phyloP scores from a whole-genome alignment of 1,139 yeast species.

The Yamadazyma diddensiae region DNA sequence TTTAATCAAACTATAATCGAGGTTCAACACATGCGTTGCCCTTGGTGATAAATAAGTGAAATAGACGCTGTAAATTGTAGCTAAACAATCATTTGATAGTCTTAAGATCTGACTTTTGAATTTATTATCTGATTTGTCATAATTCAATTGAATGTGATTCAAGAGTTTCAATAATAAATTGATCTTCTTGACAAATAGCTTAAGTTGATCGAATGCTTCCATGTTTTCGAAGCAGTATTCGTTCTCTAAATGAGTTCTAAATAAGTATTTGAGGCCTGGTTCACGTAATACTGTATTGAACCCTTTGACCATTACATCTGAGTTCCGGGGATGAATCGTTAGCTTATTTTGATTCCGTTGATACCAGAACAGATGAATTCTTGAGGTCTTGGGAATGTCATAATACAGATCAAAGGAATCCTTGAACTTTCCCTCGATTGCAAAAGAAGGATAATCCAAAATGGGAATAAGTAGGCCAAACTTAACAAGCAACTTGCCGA shows the following conservation, averaged over 20 bases:
- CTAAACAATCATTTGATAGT: conserved; percentile 50
- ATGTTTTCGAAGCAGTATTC: conserved; percentile 76
- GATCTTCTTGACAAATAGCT: conserved; percentile 31
- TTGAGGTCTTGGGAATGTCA: conserved; percentile 19
- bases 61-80: conserved; percentile 61
- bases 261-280: conserved; percentile 74
- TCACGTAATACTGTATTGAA: conserved; percentile 54
- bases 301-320: background rate
- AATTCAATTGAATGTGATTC: conserved; percentile 11
- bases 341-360: background rate
- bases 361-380: conserved; percentile 22
- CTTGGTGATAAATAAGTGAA: conserved; percentile 66
- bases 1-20: conserved; percentile 56
- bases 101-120: conserved; percentile 34
- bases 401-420: conserved; percentile 17
- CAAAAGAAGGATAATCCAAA: conserved; percentile 10
- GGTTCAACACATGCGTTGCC: conserved; percentile 70
- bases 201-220: conserved; percentile 63
- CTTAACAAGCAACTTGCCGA: conserved; percentile 56
- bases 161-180: conserved; percentile 17
- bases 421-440: background rate
- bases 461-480: conserved; percentile 39
- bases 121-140: conserved; percentile 2
- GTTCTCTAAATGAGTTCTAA: conserved; percentile 58
- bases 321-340: background rate